Percentiles rank a stretch among this genome's conserved stretches.
Evolutionary conservation across 441 rosid genomes (phyloP).

Genomic region (Syzygium syzygioides): DNA sequence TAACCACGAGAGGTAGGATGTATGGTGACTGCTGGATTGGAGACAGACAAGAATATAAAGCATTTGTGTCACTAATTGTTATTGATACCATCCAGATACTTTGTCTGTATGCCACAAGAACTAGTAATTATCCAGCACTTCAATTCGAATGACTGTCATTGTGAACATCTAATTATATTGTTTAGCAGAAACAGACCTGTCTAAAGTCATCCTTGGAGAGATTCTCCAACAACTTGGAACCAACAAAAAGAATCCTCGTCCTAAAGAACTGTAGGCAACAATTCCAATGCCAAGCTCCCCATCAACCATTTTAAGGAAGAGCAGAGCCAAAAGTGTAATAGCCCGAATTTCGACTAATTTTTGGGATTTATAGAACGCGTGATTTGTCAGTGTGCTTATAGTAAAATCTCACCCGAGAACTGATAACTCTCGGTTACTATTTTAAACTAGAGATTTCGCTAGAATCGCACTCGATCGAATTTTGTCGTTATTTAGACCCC

Average conservation of each 20-base stretch:
- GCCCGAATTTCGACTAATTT: too few species aligned
- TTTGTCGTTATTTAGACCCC: too few species aligned
- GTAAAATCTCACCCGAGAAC: too few species aligned
- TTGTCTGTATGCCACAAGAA: neutral
- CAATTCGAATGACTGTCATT: neutral
- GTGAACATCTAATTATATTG: neutral
- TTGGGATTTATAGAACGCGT: too few species aligned
- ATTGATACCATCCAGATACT: neutral
- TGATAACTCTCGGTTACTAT: too few species aligned
- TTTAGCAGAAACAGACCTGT: neutral
- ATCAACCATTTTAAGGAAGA: neutral
- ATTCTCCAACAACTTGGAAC: neutral
- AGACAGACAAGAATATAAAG: neutral
- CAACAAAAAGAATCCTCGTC: neutral
- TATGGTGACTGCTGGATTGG: neutral
- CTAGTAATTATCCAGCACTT: neutral
- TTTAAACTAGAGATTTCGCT: too few species aligned
- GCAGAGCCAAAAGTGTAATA: neutral
- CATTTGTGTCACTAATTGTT: neutral
- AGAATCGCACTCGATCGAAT: too few species aligned
- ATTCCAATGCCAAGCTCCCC: neutral
- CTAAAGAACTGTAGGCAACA: neutral
- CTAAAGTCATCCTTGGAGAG: neutral
- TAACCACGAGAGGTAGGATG: neutral
- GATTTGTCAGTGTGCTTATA: too few species aligned